Conservation (phyloP, 2,329 filamentous ascomycete species). For the Phyllosticta citribraziliensis region DNA sequence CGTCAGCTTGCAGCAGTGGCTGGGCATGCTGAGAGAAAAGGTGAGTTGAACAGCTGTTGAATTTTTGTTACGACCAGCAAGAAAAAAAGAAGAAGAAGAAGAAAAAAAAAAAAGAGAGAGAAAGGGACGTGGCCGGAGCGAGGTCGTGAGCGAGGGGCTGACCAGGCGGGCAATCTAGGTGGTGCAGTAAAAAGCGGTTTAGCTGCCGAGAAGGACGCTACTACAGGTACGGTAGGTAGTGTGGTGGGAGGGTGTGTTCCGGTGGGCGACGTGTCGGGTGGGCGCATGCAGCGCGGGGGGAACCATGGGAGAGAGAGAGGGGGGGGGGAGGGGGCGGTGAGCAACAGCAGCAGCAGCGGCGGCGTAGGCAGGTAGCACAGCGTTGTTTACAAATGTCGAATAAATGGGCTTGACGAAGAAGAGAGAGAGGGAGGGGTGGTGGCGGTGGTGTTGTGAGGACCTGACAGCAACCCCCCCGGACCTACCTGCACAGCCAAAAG, state of each 20-base stretch:
- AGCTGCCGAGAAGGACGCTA: constrained; percentile 8
- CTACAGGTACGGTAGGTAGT: background rate
- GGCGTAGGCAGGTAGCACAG: constrained; percentile 6
- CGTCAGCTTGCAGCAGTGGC: constrained; percentile 86
- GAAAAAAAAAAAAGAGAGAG: background rate
- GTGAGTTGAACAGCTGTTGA: constrained; percentile 40
- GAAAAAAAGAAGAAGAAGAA: too few relatives aligned
- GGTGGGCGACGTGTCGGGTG: background rate
- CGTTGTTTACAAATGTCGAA: constrained; percentile 9
- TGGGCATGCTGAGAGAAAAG: constrained; percentile 89
- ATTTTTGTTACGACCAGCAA: too few relatives aligned
- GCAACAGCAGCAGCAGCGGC: background rate
- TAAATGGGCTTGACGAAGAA: constrained; percentile 7
- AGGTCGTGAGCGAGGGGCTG: background rate
- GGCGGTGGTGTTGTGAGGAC: background rate
- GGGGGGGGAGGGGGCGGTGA: background rate
- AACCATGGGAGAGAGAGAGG: background rate
- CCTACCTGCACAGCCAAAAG: too few relatives aligned
- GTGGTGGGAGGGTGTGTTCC: background rate
- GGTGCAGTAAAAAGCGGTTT: constrained; percentile 21
- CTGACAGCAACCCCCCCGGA: too few relatives aligned
- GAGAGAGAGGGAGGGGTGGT: background rate
- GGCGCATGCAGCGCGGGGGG: constrained; percentile 2
- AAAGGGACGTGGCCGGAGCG: constrained; percentile 8
- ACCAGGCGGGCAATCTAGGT: constrained; percentile 15